These are phyloP conservation scores for Apiotrichum gamsii DNA, from an alignment of 1,284 basidiomycete species.

Conservation along the genomic window DNA sequence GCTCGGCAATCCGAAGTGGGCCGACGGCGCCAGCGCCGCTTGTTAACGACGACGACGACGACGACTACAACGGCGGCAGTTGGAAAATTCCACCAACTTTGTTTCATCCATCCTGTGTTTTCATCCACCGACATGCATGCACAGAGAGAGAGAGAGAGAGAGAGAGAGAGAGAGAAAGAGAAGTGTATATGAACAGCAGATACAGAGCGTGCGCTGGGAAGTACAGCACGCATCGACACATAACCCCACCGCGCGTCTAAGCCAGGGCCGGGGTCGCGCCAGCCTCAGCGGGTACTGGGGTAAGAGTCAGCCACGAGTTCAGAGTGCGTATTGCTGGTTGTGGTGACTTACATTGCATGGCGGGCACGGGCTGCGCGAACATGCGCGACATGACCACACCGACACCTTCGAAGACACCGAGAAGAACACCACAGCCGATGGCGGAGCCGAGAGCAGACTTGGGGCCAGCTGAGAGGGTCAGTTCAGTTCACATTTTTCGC, in stretches of 20 bases:
- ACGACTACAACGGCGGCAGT: background rate
- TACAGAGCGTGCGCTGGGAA: too few species aligned
- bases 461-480: constrained; percentile 65
- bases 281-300: constrained; percentile 32
- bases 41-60: too few species aligned
- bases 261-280: constrained; percentile 28
- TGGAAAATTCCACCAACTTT: background rate
- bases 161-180: too few species aligned
- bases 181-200: constrained; percentile 12
- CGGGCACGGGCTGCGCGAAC: constrained; percentile 46
- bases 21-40: too few species aligned
- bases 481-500: too few species aligned
- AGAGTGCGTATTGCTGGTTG: too few species aligned
- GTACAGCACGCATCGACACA: constrained; percentile 11
- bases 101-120: background rate
- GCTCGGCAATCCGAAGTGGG: too few species aligned
- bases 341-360: constrained; percentile 39
- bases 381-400: constrained; percentile 46
- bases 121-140: constrained; percentile 15
- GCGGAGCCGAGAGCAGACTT: constrained; percentile 83
- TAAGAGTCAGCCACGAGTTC: background rate
- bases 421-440: constrained; percentile 89
- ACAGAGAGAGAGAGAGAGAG: too few species aligned
- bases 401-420: constrained; percentile 80
- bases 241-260: too few species aligned